Conservation (phyloP, 306 rosid species). For the Castanea crenata region DNA sequence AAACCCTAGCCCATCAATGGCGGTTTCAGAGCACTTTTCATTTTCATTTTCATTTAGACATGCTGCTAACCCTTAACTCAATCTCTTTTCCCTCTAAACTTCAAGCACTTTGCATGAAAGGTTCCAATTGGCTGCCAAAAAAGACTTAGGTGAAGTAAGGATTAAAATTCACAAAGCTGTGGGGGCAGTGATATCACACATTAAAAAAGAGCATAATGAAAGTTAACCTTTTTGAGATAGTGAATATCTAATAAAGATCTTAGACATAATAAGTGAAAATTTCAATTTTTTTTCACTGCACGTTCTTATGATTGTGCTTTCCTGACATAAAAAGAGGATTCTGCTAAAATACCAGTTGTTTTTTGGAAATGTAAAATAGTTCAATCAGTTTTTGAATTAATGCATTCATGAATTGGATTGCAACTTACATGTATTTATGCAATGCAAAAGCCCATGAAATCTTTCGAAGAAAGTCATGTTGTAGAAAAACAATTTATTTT, state of each 20-base stretch:
- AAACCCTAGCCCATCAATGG: slow-evolving; percentile 12
- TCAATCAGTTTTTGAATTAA: slow-evolving; percentile 2
- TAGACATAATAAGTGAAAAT: slow-evolving; percentile 27
- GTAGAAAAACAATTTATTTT: not conserved
- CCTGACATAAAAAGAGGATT: slow-evolving; percentile 39
- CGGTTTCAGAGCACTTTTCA: no score
- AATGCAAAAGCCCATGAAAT: not conserved
- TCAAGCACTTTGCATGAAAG: no score
- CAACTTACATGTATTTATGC: not conserved
- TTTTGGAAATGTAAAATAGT: slow-evolving; percentile 17
- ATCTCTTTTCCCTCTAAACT: no score
- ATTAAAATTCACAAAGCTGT: not conserved
- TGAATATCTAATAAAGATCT: slow-evolving; percentile 25
- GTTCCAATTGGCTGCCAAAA: no score
- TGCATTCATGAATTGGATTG: not conserved
- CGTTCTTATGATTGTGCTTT: slow-evolving; percentile 42
- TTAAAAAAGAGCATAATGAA: not conserved
- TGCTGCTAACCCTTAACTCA: no score
- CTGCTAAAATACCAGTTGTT: slow-evolving; percentile 11
- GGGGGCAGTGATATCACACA: not conserved
- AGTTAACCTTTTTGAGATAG: slow-evolving; percentile 24
- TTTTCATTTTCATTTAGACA: not conserved
- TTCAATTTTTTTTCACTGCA: not conserved
- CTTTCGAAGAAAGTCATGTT: not conserved
- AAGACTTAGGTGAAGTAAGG: not conserved